Evolutionary conservation across 2,329 filamentous ascomycete species (phyloP), one percentile per base, ranked within the genome.

Genomic region (Fusarium sp.): DNA sequence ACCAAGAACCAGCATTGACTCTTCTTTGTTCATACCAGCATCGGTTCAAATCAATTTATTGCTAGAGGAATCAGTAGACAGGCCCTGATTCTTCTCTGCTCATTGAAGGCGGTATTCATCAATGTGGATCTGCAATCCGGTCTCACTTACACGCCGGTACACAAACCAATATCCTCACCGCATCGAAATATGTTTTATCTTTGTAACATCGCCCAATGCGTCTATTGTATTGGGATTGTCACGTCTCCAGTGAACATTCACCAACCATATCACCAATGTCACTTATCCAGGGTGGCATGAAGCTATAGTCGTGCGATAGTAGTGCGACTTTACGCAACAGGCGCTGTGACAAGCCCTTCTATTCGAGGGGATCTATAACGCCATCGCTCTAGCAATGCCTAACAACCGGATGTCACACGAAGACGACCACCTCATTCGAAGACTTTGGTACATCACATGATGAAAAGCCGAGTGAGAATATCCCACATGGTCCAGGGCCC

Each of bases 271-370:
- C 62, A 55, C 53, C n/a, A 20, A 67, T 40, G 44, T 42, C 53
- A 49, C 50, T 37, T 46, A 18, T 26, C 26, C 40, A 64, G 37
- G 52, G 62, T 70, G 52, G 44, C 38, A 69, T 69, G 55, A 53
- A 70, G 49, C 41, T 45, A 54, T 54, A 55, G 67, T 70, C 67
- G 46, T 67, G 62, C 66, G 49, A 69, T 69, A 61, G 37, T 69
- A 69, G 65, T 65, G 65, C 65, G 55, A 65, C 65, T 54, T 46
- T 57, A 42, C 41, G 59, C 57, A 49, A 57, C 51, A 67, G 62
- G 52, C 67, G 67, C 67, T 31, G 63, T 71, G 63, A 57, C 23
- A 26, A 42, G 41, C 47, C 31, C 40, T 65, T 62, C 38, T 33
- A 69, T 69, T 69, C 51, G 65, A 61, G 34, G 46, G 31, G 33